Percentiles rank a stretch among this genome's conserved stretches.
Conservation (phyloP, 108 stramenopile species). For the Cyclotella kingstonii region DNA sequence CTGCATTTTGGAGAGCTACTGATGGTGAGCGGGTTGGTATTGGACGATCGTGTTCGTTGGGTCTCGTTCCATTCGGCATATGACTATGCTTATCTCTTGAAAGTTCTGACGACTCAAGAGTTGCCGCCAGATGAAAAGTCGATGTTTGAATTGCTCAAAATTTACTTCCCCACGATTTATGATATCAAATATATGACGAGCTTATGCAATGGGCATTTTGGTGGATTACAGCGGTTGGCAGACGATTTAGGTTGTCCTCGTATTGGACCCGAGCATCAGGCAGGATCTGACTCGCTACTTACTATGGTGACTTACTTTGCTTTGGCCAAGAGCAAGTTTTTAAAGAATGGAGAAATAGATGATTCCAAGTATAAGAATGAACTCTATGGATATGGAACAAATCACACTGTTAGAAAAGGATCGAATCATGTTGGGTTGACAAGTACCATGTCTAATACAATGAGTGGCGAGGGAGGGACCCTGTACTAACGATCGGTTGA, state of each 20-base stretch:
- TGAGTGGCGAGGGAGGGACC: slow-evolving; percentile 12
- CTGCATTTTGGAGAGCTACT: slow-evolving; percentile 94
- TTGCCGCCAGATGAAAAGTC: slow-evolving; percentile 79
- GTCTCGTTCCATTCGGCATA: slow-evolving; percentile 97
- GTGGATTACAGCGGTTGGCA: slow-evolving; percentile 91
- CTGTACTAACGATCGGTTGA: neutral
- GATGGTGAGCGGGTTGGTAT: slow-evolving; percentile 95
- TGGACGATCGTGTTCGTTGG: slow-evolving; percentile 96
- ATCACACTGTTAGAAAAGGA: slow-evolving; percentile 86
- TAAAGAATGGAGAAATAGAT: slow-evolving; percentile 54
- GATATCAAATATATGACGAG: slow-evolving; percentile 98
- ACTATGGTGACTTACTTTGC: slow-evolving; percentile 96
- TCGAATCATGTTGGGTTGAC: slow-evolving; percentile 13
- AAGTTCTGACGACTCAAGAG: slow-evolving; percentile 82
- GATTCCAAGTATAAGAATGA: slow-evolving; percentile 87
- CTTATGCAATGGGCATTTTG: slow-evolving; percentile 88
- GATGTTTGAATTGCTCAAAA: slow-evolving; percentile 91
- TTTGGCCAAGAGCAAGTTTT: slow-evolving; percentile 78
- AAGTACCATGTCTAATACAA: slow-evolving; percentile 19
- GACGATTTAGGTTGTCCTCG: slow-evolving; percentile 92
- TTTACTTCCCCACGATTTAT: slow-evolving; percentile 97
- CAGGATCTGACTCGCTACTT: slow-evolving; percentile 93
- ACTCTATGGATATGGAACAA: slow-evolving; percentile 85
- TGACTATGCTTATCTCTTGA: slow-evolving; percentile 97
- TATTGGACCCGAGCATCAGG: slow-evolving; percentile 99